Base-by-base conservation (phyloP, 1,284 basidiomycete species). In the Papiliotrema nemorosa region DNA sequence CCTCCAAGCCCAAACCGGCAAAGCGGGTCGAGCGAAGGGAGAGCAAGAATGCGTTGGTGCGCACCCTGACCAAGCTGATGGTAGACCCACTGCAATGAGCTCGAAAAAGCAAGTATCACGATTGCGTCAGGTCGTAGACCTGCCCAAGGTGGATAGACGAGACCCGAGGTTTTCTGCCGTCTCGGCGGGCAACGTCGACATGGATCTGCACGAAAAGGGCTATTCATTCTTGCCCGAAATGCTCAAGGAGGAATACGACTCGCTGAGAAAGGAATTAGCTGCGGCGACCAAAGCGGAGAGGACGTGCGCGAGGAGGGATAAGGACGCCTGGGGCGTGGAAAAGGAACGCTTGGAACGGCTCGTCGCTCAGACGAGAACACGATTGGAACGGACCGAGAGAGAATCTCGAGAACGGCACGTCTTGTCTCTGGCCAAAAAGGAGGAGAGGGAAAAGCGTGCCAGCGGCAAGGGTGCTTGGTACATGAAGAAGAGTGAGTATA, bases 121-220 rank as follows among this genome's bases (percentile, higher is more conserved):
- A 13, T 80, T 79, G 49, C 79, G 91, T 48, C 78, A 77, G n/a
- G 85, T 90, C 1, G 81, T 93, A 6, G 87, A 91, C 54, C 80
- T 83, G 4, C 78, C 81, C 39, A 81, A 83, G 55, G 69, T 78
- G 31, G 89, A 88, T 63, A 54, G 84, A 10, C 84, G 93, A 36
- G 93, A 97, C 75, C 93, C 94, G 2, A 84, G 93, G 40, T 97
- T 97, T 76, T 79, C 88, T 25, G 80, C 84, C 12, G 73, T 89
- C 12, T 79, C 77, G 2, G 73, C 84, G 5, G 90, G 90, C n/a
- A 78, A 82, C 52, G 82, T 86, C 58, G 83, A 86, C 40, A 63
- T 80, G 0, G 76, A 84, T 47, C 82, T 84, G 24, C 94, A 91
- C 68, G 79, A 80, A 18, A 74, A 82, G 41, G 84, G 85, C 26